Conservation (phyloP, 2,329 filamentous ascomycete species). For the Aspergillus ibericus region DNA sequence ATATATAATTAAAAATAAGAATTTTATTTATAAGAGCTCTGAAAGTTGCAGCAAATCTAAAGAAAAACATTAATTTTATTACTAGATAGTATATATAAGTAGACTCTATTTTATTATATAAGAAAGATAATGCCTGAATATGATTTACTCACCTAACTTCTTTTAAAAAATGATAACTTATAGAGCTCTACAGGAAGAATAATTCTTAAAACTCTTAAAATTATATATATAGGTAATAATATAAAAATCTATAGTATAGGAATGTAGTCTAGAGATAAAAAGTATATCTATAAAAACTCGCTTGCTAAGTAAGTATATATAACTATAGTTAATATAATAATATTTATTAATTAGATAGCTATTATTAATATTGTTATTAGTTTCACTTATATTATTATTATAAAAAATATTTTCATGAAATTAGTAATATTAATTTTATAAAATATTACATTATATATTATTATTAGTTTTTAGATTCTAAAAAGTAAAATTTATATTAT, state of each 20-base stretch:
- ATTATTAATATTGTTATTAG: constrained; percentile 11
- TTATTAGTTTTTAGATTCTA: constrained; percentile 11
- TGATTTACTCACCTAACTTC: constrained; percentile 12
- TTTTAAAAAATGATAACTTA: constrained; percentile 8
- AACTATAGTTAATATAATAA: constrained; percentile 6
- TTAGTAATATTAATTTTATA: constrained; percentile 8
- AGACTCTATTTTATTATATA: constrained; percentile 15
- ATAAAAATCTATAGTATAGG: constrained; percentile 2
- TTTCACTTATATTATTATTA: constrained; percentile 17
- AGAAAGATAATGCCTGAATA: constrained; percentile 15
- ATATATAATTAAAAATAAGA: constrained; percentile 2
- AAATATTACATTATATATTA: constrained; percentile 13
- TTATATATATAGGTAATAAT: constrained; percentile 7
- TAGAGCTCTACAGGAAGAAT: constrained; percentile 4
- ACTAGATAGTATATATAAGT: background rate
- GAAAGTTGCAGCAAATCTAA: background rate
- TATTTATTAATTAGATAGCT: background rate
- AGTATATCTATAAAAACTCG: background rate
- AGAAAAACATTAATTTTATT: background rate
- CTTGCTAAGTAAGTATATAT: constrained; percentile 1
- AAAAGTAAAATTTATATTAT: constrained; percentile 9
- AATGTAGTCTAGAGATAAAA: constrained; percentile 5
- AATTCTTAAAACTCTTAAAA: constrained; percentile 5
- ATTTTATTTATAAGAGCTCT: background rate
- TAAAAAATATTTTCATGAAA: background rate